phyloP scores from a whole-genome alignment of 495 filamentous ascomycete genomes.

The Daldinia caldariorum region DNA sequence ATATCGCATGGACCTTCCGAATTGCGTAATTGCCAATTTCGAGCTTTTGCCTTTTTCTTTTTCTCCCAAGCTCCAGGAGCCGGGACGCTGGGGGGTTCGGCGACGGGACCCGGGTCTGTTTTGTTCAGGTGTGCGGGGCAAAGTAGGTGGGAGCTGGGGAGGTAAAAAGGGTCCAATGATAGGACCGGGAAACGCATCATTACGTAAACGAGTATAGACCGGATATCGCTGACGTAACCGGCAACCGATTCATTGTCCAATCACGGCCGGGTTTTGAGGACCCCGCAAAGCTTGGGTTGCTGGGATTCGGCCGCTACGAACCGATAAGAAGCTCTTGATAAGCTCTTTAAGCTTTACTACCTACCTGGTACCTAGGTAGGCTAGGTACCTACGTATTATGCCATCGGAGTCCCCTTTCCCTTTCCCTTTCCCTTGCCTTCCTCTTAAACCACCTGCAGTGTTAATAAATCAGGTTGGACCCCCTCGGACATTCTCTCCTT shows the following conservation, averaged over 20 bases:
- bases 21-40: conserved; percentile 32
- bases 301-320: conserved; percentile 8
- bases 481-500: not conserved
- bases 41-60: conserved; percentile 2
- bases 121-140: conserved; percentile 45
- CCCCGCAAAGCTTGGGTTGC: conserved; percentile 44
- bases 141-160: too few relatives aligned
- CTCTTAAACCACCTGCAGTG: not conserved
- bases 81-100: conserved; percentile 23
- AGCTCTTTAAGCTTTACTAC: conserved; percentile 15
- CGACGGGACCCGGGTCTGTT: conserved; percentile 14
- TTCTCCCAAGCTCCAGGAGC: conserved; percentile 17
- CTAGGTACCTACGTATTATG: too few relatives aligned
- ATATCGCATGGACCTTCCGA: conserved; percentile 37
- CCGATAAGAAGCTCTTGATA: conserved; percentile 35
- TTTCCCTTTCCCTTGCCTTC: not conserved
- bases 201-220: conserved; percentile 34
- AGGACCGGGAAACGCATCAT: conserved; percentile 13
- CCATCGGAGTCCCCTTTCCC: conserved; percentile 3
- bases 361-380: too few relatives aligned
- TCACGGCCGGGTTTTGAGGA: conserved; percentile 17
- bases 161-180: conserved; percentile 12
- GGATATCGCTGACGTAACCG: conserved; percentile 46
- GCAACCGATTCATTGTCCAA: conserved; percentile 27
- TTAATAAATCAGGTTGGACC: too few relatives aligned